Conservation (phyloP, 1,284 basidiomycete species). For the Thecaphora thlaspeos region DNA sequence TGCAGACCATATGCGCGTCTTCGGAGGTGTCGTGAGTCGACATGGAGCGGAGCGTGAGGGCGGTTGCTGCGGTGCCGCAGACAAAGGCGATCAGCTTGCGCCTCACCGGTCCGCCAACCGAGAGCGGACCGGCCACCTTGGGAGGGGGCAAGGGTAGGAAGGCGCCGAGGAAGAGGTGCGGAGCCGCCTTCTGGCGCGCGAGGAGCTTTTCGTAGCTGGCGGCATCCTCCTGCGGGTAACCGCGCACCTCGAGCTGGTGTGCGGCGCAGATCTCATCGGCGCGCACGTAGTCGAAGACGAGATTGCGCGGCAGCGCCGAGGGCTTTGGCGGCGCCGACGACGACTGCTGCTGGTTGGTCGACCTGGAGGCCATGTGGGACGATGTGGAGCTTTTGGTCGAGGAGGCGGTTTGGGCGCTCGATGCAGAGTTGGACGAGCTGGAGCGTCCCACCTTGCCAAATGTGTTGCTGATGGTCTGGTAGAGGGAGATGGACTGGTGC, state of each 20-base stretch:
- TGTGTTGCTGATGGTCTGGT: conserved; percentile 35
- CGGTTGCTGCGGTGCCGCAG: conserved; percentile 49
- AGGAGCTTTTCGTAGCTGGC: conserved; percentile 40
- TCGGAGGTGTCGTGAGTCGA: conserved; percentile 39
- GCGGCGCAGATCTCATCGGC: conserved; percentile 44
- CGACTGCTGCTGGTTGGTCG: conserved; percentile 1
- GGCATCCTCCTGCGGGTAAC: conserved; percentile 44
- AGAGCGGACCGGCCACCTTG: conserved; percentile 50
- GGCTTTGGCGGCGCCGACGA: conserved; percentile 2
- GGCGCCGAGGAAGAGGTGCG: conserved; percentile 51
- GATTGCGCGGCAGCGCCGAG: conserved; percentile 18
- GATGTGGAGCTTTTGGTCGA: conserved; percentile 16
- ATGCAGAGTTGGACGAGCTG: conserved; percentile 31
- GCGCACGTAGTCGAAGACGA: conserved; percentile 45
- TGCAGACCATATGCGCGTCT: conserved; percentile 51
- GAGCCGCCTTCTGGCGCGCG: conserved; percentile 44
- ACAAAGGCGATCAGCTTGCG: conserved; percentile 47
- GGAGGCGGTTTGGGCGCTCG: conserved; percentile 25
- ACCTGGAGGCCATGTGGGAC: conserved; percentile 5
- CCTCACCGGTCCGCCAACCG: conserved; percentile 20
- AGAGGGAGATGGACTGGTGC: conserved; percentile 32
- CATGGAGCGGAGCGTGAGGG: conserved; percentile 44
- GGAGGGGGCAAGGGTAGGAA: conserved; percentile 44
- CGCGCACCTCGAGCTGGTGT: conserved; percentile 34
- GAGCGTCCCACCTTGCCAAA: conserved; percentile 25